Evolutionary conservation across 23 red algal species (phyloP).

Genomic region (Rhodosorus marinus): DNA sequence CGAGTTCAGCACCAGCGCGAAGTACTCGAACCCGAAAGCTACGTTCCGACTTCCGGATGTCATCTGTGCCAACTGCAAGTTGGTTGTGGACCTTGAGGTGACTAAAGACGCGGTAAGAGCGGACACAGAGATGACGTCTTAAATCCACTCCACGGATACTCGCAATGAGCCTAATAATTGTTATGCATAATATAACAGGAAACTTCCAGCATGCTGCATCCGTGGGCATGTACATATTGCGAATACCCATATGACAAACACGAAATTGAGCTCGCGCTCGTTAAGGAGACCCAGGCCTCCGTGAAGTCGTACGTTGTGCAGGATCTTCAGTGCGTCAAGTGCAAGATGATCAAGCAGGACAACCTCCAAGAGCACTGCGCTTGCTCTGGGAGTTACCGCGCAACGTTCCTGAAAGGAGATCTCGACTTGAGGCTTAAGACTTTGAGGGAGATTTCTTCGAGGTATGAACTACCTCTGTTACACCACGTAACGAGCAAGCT

Average conservation of each 20-base stretch:
- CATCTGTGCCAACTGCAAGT: slow-evolving; percentile 44
- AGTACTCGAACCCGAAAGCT: slow-evolving; percentile 19
- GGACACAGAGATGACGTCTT: too few relatives aligned
- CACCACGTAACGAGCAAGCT: too few relatives aligned
- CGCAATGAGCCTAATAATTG: slow-evolving; percentile 21
- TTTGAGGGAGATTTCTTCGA: too few relatives aligned
- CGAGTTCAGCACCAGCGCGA: slow-evolving; percentile 47
- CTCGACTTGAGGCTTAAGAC: too few relatives aligned
- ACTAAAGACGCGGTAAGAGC: slow-evolving; percentile 19
- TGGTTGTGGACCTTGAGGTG: slow-evolving; percentile 43
- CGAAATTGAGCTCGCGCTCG: slow-evolving; percentile 32
- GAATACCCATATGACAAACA: slow-evolving; percentile 24
- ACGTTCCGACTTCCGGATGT: slow-evolving; percentile 29
- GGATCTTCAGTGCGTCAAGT: slow-evolving; percentile 31
- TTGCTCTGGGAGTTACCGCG: too few relatives aligned
- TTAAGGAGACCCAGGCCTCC: slow-evolving; percentile 21
- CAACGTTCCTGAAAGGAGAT: too few relatives aligned
- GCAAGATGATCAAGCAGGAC: slow-evolving; percentile 37
- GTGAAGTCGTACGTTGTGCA: slow-evolving; percentile 45
- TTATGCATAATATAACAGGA: neutral
- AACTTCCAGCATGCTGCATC: neutral
- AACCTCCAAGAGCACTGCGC: slow-evolving; percentile 30
- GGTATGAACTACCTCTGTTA: too few relatives aligned
- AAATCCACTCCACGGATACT: neutral
- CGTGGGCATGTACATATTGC: slow-evolving; percentile 44